Conservation (phyloP, 1,284 basidiomycete genomes). For the Cutaneotrichosporon sp. region DNA sequence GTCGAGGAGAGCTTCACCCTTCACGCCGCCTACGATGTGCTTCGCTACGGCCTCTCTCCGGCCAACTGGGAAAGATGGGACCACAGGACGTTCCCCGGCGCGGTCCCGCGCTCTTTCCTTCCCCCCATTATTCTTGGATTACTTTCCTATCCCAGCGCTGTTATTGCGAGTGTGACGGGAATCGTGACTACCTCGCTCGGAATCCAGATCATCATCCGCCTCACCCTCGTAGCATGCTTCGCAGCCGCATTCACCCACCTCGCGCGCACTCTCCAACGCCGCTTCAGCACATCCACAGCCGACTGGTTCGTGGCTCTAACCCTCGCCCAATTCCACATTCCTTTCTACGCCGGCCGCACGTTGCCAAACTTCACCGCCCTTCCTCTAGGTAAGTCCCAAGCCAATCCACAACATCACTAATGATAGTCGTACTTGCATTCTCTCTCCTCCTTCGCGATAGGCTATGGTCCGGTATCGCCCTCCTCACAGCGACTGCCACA, state of each 20-base stretch:
- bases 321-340: conserved; percentile 82
- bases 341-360: conserved; percentile 89
- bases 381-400: conserved; percentile 56
- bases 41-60: conserved; percentile 62
- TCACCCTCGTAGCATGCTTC: conserved; percentile 70
- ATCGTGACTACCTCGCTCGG: conserved; percentile 48
- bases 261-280: conserved; percentile 61
- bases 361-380: conserved; percentile 92
- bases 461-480: conserved; percentile 43
- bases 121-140: conserved; percentile 53
- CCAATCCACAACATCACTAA: not conserved
- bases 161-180: not conserved
- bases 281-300: conserved; percentile 64
- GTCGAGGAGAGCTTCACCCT: conserved; percentile 97
- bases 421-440: conserved; percentile 32
- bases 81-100: conserved; percentile 83
- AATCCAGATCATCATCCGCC: conserved; percentile 65
- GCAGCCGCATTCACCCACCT: conserved; percentile 66
- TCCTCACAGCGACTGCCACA: conserved; percentile 67
- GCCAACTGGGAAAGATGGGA: conserved; percentile 66
- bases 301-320: conserved; percentile 68
- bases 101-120: conserved; percentile 84
- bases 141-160: conserved; percentile 33
- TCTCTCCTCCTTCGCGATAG: conserved; percentile 30
- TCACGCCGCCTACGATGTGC: conserved; percentile 84